Evolutionary conservation across 257 asterid species (phyloP), one percentile per base, ranked within the genome.

Genomic region (Paulownia fortunei): DNA sequence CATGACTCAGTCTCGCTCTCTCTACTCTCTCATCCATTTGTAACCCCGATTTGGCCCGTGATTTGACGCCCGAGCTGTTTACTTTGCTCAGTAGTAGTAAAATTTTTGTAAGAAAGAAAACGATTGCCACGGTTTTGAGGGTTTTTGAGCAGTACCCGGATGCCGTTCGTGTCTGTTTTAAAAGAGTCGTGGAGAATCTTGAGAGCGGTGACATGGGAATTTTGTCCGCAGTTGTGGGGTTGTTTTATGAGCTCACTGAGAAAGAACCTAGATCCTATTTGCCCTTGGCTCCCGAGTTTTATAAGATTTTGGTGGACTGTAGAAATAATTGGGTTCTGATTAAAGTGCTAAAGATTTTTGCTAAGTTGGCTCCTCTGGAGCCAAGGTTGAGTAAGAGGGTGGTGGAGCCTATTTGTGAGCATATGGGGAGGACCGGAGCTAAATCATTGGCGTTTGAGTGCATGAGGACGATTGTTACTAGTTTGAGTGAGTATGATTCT

Each of bases 251-350:
- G 87, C 88, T 95, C 63, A 83, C 96, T 68, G 83, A 80, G 44
- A 90, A 84, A 42, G 97, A 95, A 10, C 93, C 98, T 8, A 89
- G 78, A 76, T 90, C 98, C 12, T 95, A 91, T 79, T 84, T 95
- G 86, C 98, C 99, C 2, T 81, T 95, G 84, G 99, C 99, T 3
- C 99, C 99, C 0, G 98, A 95, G 77, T 95, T 95, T 77, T 93
- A 90, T 79, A 87, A 86, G 79, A 82, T 93, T 77, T 83, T 95
- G 79, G 94, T 89, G 46, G 97, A 91, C 42, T 93, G 97, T 24
- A 86, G 88, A 79, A 93, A 93, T 84, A 95, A 95, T 71, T 95
- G 99, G 99, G 85, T 95, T 70, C 82, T 95, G 87, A 95, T 95
- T 39, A 95, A 95, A 87, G 90, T 95, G 68, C 79, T 95, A 42